Conservation (phyloP, 2,329 filamentous ascomycete genomes). For the Juglanconis juglandina region DNA sequence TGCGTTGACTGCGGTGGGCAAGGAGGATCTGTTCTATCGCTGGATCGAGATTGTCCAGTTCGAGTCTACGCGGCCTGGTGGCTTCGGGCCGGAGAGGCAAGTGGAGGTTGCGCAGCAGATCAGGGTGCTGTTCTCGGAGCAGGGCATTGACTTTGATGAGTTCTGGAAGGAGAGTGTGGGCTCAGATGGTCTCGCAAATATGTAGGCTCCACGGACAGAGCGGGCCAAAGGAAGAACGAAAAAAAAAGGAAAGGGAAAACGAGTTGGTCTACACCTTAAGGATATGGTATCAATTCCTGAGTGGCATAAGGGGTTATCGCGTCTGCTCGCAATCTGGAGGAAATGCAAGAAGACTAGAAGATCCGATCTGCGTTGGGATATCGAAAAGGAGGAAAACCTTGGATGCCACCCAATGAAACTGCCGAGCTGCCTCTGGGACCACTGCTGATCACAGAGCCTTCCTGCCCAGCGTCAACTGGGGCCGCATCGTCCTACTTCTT, state of each 20-base stretch:
- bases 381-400: not conserved
- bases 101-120: conserved; percentile 69
- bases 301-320: not conserved
- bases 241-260: not conserved
- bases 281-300: not conserved
- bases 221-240: too few relatives aligned
- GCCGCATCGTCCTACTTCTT: conserved; percentile 33
- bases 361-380: not conserved
- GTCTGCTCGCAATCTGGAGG: not conserved
- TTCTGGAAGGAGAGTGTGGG: conserved; percentile 68
- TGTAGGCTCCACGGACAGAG: conserved; percentile 15
- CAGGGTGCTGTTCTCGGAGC: conserved; percentile 67
- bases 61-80: conserved; percentile 74
- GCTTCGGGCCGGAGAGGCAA: conserved; percentile 74
- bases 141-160: conserved; percentile 77
- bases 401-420: not conserved
- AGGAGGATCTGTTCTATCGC: conserved; percentile 84
- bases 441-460: not conserved
- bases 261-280: not conserved
- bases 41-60: conserved; percentile 93
- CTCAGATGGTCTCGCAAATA: conserved; percentile 31
- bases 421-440: not conserved
- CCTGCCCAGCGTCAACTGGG: not conserved
- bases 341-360: not conserved
- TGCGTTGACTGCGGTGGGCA: conserved; percentile 69